Evolutionary conservation across 2,329 filamentous ascomycete genomes (phyloP).

Genomic region (Aureobasidium lini): DNA sequence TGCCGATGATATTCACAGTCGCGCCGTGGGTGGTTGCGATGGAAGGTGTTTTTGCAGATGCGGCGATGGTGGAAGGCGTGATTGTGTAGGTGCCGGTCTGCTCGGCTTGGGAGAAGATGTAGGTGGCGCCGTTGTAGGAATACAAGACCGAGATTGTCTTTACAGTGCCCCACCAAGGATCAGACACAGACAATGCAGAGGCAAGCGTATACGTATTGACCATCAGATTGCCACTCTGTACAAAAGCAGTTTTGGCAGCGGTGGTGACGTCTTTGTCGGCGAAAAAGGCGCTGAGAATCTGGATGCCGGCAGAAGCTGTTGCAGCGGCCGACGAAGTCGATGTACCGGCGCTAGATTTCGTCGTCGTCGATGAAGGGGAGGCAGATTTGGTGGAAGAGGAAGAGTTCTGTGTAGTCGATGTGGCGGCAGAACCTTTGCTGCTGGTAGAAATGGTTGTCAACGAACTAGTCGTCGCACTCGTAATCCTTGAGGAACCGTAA

Average conservation of each 20-base stretch:
- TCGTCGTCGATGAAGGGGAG: neutral
- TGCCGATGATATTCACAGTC: neutral
- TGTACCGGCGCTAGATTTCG: neutral
- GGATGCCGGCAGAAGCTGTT: neutral
- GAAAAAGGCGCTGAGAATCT: slow-evolving; percentile 13
- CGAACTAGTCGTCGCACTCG: slow-evolving; percentile 4
- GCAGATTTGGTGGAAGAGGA: neutral
- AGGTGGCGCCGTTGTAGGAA: slow-evolving; percentile 8
- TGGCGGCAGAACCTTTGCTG: neutral
- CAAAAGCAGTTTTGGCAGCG: slow-evolving; percentile 3
- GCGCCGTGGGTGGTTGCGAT: neutral
- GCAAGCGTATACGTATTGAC: slow-evolving; percentile 13
- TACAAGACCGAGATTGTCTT: slow-evolving; percentile 14
- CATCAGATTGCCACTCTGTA: slow-evolving; percentile 2
- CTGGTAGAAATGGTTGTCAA: neutral
- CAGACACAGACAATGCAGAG: neutral
- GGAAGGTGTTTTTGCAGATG: neutral
- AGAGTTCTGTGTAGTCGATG: neutral
- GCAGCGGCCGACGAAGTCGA: neutral
- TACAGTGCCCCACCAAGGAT: slow-evolving; percentile 9
- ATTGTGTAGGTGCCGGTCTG: slow-evolving; percentile 14
- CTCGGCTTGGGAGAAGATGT: slow-evolving; percentile 5
- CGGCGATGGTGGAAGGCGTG: neutral
- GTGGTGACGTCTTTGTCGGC: slow-evolving; percentile 14
- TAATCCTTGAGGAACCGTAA: slow-evolving; percentile 4